phyloP scores from a whole-genome alignment of 768 basidiomycete species.

The Boletus sensibilis region DNA sequence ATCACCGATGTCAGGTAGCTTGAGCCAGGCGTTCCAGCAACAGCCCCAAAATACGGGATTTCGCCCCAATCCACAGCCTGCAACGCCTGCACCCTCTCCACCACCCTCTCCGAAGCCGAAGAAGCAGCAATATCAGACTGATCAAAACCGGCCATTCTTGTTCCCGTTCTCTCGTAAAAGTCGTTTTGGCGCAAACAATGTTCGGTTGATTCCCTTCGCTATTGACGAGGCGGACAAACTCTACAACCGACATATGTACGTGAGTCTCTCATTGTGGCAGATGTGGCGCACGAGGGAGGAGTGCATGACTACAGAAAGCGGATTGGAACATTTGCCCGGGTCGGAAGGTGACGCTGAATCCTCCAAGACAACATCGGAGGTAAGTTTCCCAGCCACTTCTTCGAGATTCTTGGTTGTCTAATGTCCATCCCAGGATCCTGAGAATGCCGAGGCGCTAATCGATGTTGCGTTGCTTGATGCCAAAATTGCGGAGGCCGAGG shows the following conservation, averaged over 20 bases:
- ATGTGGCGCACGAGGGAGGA: slow-evolving; percentile 97
- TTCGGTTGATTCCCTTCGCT: slow-evolving; percentile 84
- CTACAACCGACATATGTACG: slow-evolving; percentile 86
- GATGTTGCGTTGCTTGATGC: slow-evolving; percentile 70
- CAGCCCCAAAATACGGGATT: slow-evolving; percentile 27
- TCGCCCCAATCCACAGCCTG: slow-evolving; percentile 57
- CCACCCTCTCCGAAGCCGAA: slow-evolving; percentile 87
- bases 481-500: slow-evolving; percentile 69
- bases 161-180: slow-evolving; percentile 86
- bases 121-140: slow-evolving; percentile 98
- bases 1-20: slow-evolving; percentile 38
- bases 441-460: slow-evolving; percentile 61
- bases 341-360: slow-evolving; percentile 56
- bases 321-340: slow-evolving; percentile 77
- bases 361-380: slow-evolving; percentile 46
- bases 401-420: neutral
- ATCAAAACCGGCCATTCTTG: slow-evolving; percentile 89
- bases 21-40: slow-evolving; percentile 38
- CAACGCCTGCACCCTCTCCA: slow-evolving; percentile 90
- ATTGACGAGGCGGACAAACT: slow-evolving; percentile 94
- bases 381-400: slow-evolving; percentile 19
- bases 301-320: slow-evolving; percentile 91
- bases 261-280: slow-evolving; percentile 85
- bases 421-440: slow-evolving; percentile 46
- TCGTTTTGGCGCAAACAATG: slow-evolving; percentile 49